phyloP scores from a whole-genome alignment of 208 protist species.

The Trypanosoma cruzi region DNA sequence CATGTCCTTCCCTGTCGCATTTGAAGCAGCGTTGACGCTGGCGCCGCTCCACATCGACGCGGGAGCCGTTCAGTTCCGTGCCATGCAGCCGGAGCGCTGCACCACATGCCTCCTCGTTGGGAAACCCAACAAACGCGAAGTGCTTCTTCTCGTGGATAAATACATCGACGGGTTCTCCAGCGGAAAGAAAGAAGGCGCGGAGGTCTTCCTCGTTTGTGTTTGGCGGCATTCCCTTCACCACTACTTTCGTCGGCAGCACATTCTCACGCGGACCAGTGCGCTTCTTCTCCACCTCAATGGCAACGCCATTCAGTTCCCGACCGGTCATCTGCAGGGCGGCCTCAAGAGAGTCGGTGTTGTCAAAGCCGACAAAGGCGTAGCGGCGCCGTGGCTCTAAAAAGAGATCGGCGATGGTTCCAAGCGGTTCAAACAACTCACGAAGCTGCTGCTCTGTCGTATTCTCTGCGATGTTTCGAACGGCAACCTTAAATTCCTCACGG shows the following conservation, averaged over 20 bases:
- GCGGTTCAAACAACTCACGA: slow-evolving; percentile 43
- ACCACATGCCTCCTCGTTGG: slow-evolving; percentile 35
- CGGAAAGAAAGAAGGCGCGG: slow-evolving; percentile 43
- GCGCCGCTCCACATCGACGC: slow-evolving; percentile 48
- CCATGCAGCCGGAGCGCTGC: slow-evolving; percentile 64
- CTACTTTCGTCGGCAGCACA: slow-evolving; percentile 38
- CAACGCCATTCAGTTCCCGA: slow-evolving; percentile 19
- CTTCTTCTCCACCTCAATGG: slow-evolving; percentile 46
- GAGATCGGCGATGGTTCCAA: slow-evolving; percentile 59
- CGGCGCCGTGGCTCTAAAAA: slow-evolving; percentile 34
- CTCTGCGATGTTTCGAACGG: slow-evolving; percentile 39
- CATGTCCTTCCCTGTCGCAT: slow-evolving; percentile 69
- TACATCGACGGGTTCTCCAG: slow-evolving; percentile 54
- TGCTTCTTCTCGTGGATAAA: slow-evolving; percentile 34
- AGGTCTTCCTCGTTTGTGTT: slow-evolving; percentile 36
- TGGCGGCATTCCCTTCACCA: slow-evolving; percentile 39
- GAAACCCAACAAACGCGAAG: slow-evolving; percentile 61
- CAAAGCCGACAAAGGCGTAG: slow-evolving; percentile 57
- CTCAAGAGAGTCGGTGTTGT: slow-evolving; percentile 33
- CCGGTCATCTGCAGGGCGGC: slow-evolving; percentile 23
- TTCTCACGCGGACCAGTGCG: slow-evolving; percentile 17
- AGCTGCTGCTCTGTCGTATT: slow-evolving; percentile 41
- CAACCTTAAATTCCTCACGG: slow-evolving; percentile 43
- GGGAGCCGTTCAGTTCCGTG: slow-evolving; percentile 37
- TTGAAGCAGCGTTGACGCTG: slow-evolving; percentile 59